Conservation (phyloP, 345 rosid genomes). For the Ceriops decandra region DNA sequence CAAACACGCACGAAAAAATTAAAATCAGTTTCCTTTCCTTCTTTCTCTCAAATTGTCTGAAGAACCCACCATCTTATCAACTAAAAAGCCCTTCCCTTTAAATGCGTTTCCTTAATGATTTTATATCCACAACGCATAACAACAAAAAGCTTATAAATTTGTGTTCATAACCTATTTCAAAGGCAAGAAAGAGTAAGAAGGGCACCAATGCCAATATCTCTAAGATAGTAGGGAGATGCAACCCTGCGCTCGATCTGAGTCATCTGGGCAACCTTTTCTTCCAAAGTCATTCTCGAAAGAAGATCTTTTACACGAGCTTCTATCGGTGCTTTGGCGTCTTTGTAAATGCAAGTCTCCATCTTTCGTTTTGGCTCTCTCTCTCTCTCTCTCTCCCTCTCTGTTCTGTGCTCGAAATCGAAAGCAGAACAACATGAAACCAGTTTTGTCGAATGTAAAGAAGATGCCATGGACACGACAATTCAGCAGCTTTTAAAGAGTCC, state of each 20-base stretch:
- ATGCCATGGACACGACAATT: too few relatives aligned
- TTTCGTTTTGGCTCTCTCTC: background rate
- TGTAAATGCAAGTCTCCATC: conserved; percentile 47
- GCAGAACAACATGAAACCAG: too few relatives aligned
- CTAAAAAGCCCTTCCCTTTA: too few relatives aligned
- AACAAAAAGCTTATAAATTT: background rate
- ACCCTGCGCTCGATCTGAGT: conserved; percentile 69
- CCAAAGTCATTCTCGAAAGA: conserved; percentile 71
- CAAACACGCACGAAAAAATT: background rate
- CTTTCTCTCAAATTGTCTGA: too few relatives aligned
- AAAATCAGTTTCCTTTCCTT: too few relatives aligned
- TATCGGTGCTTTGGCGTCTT: conserved; percentile 45
- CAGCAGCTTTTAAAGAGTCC: too few relatives aligned
- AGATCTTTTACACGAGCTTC: conserved; percentile 76
- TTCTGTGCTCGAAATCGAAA: too few relatives aligned
- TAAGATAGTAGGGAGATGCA: conserved; percentile 46
- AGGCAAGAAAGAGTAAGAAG: background rate
- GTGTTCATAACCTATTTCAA: background rate
- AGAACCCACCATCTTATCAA: too few relatives aligned
- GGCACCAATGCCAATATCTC: conserved; percentile 52
- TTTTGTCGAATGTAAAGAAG: too few relatives aligned
- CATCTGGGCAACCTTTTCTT: conserved; percentile 85
- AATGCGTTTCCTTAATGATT: too few relatives aligned
- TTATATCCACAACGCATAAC: too few relatives aligned
- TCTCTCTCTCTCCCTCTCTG: background rate